phyloP scores from a whole-genome alignment of 768 basidiomycete genomes.

The Rhodosporidiobolus odoratus region DNA sequence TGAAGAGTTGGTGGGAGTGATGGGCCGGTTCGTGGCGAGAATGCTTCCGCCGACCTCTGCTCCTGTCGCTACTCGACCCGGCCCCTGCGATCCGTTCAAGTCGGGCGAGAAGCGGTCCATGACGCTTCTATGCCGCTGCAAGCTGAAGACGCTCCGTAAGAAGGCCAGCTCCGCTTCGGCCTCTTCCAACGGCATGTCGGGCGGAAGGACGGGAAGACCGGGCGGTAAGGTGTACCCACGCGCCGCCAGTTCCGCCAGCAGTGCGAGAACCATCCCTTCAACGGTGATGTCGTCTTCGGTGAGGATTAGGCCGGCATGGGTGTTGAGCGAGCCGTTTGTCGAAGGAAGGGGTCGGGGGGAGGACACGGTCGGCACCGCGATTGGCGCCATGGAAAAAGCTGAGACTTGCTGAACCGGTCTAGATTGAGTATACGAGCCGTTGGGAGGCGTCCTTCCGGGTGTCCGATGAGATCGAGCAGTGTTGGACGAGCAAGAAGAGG shows the following conservation, averaged over 20 bases:
- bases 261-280: conserved; percentile 35
- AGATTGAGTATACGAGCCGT: no score
- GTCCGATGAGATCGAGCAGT: no score
- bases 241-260: conserved; percentile 24
- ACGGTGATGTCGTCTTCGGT: conserved; percentile 39
- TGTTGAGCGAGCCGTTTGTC: background rate
- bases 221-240: conserved; percentile 34
- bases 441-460: no score
- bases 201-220: conserved; percentile 17
- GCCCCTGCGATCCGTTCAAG: background rate
- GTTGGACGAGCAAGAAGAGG: no score
- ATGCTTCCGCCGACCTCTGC: background rate
- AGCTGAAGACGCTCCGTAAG: conserved; percentile 21
- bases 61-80: background rate
- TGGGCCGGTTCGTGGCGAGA: conserved; percentile 2
- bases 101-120: conserved; percentile 26
- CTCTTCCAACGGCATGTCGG: conserved; percentile 35
- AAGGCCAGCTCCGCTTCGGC: conserved; percentile 29
- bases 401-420: no score
- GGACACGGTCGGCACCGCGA: no score
- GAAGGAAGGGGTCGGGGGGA: background rate
- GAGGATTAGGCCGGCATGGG: conserved; percentile 15
- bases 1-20: background rate
- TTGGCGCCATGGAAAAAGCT: no score
- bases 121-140: conserved; percentile 26